Evolutionary conservation across 2,329 filamentous ascomycete genomes (phyloP), one percentile per base, ranked within the genome.

Genomic region (Anthostomella pinea): DNA sequence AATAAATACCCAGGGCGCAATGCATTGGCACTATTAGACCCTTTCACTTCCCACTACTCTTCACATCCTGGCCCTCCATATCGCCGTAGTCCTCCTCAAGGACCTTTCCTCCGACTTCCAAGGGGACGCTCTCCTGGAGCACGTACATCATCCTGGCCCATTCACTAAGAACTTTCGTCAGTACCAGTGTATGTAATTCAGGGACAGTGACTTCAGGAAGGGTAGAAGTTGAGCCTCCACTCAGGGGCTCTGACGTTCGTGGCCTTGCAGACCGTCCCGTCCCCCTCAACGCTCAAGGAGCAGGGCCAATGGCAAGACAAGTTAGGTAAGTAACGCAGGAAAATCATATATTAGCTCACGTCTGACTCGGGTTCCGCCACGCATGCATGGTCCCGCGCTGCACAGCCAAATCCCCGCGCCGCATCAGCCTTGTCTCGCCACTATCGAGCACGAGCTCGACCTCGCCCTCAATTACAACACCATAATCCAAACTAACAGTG

Each of bases 401-500:
- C 17, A 73, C 64, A n/a, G 63, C 63, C 6, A 29, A 9, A 9
- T 75, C 72, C 1, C 72, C 72, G 13, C 62, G 54, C 38, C 59
- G 55, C 57, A 76, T 52, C 5, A 59, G 23, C 23, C 60, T 56
- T 36, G 44, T 61, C 41, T 70, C 69, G 9, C 69, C 70, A 13
- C 61, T 63, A 43, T 75, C 72, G 13, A 75, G 52, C 14, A 66
- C 44, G 53, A 73, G 59, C 48, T 73, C 70, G 29, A 75, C 51
- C 48, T 65, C 59, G 1, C 72, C 72, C 43, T 73, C 69, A 4
- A 75, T 46, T 10, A 75, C 66, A 16, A 74, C 60, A 1, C 70
- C 71, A 42, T 69, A 73, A 47, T 75, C 70, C 3, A 75, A 52
- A 34, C 62, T 68, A 33, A 68, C 59, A 0, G 72, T 73, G 8